phyloP scores from a whole-genome alignment of 1,284 basidiomycete species.

The Irpex rosettiformis region DNA sequence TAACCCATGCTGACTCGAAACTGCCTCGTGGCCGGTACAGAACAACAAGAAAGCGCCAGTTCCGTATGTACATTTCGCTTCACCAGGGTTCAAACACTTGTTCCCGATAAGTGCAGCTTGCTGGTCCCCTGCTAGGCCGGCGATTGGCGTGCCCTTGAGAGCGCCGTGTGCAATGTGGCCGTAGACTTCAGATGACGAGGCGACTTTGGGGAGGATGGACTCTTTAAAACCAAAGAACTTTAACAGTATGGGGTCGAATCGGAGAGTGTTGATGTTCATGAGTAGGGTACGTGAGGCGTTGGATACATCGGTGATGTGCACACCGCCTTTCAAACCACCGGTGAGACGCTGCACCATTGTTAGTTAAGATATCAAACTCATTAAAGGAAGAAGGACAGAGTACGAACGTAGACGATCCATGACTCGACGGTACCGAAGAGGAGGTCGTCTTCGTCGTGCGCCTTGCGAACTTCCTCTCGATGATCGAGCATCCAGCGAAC shows the following conservation, averaged over 20 bases:
- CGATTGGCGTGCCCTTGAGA: slow-evolving; percentile 80
- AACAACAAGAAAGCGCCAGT: slow-evolving; percentile 96
- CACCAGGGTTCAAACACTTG: slow-evolving; percentile 83
- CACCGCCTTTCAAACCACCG: slow-evolving; percentile 60
- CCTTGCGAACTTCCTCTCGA: slow-evolving; percentile 73
- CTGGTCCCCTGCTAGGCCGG: slow-evolving; percentile 94
- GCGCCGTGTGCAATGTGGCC: slow-evolving; percentile 71
- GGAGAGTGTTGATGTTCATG: slow-evolving; percentile 77
- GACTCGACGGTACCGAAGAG: slow-evolving; percentile 95
- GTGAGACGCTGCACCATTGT: slow-evolving; percentile 67
- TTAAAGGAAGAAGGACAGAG: not conserved
- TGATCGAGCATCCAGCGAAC: slow-evolving; percentile 97
- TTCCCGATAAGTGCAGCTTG: slow-evolving; percentile 96
- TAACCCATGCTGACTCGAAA: slow-evolving; percentile 83
- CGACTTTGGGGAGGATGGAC: slow-evolving; percentile 83
- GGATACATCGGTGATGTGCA: slow-evolving; percentile 94
- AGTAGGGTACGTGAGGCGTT: slow-evolving; percentile 97
- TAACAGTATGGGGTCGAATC: slow-evolving; percentile 84
- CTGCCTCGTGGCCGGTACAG: slow-evolving; percentile 86
- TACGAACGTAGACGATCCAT: slow-evolving; percentile 88
- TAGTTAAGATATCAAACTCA: slow-evolving; percentile 2
- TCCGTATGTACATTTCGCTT: slow-evolving; percentile 94
- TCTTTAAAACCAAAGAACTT: slow-evolving; percentile 84
- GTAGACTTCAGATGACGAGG: slow-evolving; percentile 91
- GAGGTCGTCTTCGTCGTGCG: slow-evolving; percentile 81